Evolutionary conservation across 1,284 basidiomycete genomes (phyloP), one percentile per base, ranked within the genome.

Genomic region (Ganoderma resinaceum): DNA sequence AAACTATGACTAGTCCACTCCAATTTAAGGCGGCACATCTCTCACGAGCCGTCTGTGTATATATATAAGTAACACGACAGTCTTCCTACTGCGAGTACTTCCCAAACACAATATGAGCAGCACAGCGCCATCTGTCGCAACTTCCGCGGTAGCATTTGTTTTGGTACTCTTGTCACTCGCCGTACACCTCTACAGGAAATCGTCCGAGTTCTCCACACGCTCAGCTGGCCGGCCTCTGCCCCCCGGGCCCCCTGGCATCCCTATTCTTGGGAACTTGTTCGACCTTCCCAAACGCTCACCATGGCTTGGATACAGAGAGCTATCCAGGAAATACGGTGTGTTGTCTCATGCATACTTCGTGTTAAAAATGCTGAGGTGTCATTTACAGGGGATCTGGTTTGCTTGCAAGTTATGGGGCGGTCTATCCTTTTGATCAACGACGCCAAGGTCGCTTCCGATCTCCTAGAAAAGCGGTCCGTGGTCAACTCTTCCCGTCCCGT

Each of bases 381-480:
- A 9, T 18, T 7, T 49, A 26, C 62, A 63, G 46, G 62, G 4
- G 37, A 40, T 26, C 11, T 63, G 31, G 49, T 63, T 18, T 38
- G 37, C 49, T 35, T 66, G 18, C 49, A 63, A n/a, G 43, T 62
- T 16, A 52, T 62, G 53, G 61, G 61, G 2, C 61, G 40, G 16
- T 26, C 40, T 3, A 38, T 66, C 12, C 53, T 66, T 55, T 14
- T 66, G 23, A 46, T 66, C 35, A 40, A 67, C 31, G 42, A 64
- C 40, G 12, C n/a, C 35, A 46, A 46, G 12, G 37, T 67, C 31
- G 62, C 59, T 0, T 29, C 37, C 40, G 62, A 67, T 11, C 58
- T 64, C 11, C 49, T 61, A 33, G 62, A 64, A 29, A 67, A 61
- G 33, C 66, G 62, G 6, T 66, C 66, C 2, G 52, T 14, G 14